Evolutionary conservation across 2,329 filamentous ascomycete genomes (phyloP).

Genomic region (Apiospora pterosperma): DNA sequence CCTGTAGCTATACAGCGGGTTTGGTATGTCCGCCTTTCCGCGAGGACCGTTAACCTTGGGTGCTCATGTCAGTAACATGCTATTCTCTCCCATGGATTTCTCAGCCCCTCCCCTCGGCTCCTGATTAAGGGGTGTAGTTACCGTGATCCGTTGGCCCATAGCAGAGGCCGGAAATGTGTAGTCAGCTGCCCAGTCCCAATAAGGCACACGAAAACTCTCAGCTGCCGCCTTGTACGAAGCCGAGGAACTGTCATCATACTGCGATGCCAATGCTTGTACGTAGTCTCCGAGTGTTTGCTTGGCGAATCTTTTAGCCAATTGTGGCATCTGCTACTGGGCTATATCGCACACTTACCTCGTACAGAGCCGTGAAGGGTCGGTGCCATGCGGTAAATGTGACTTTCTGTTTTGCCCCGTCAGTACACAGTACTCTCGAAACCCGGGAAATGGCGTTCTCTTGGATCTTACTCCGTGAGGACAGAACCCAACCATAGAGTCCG

Average conservation of each 20-base stretch:
- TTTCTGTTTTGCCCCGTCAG: constrained; percentile 32
- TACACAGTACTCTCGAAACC: neutral
- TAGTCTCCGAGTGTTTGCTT: constrained; percentile 50
- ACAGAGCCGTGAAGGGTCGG: constrained; percentile 51
- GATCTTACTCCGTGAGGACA: constrained; percentile 2
- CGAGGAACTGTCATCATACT: constrained; percentile 35
- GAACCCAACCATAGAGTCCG: constrained; percentile 37
- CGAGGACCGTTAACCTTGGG: constrained; percentile 36
- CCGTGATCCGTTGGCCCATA: constrained; percentile 20
- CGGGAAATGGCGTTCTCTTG: neutral
- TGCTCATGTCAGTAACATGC: constrained; percentile 22
- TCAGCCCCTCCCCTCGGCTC: too few species aligned
- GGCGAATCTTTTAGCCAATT: neutral
- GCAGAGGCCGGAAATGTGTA: constrained; percentile 38
- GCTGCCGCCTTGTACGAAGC: constrained; percentile 41
- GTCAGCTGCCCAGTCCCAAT: constrained; percentile 52
- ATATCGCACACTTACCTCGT: constrained; percentile 39
- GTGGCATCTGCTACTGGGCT: neutral
- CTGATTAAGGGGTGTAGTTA: neutral
- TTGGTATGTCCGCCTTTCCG: constrained; percentile 37
- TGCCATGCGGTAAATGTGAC: constrained; percentile 53
- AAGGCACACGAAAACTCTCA: constrained; percentile 43
- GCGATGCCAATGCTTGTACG: constrained; percentile 41
- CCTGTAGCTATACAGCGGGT: constrained; percentile 50
- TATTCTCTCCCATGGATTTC: neutral